phyloP scores from a whole-genome alignment of 2,329 filamentous ascomycete genomes.

The Aspergillus puulaauensis region DNA sequence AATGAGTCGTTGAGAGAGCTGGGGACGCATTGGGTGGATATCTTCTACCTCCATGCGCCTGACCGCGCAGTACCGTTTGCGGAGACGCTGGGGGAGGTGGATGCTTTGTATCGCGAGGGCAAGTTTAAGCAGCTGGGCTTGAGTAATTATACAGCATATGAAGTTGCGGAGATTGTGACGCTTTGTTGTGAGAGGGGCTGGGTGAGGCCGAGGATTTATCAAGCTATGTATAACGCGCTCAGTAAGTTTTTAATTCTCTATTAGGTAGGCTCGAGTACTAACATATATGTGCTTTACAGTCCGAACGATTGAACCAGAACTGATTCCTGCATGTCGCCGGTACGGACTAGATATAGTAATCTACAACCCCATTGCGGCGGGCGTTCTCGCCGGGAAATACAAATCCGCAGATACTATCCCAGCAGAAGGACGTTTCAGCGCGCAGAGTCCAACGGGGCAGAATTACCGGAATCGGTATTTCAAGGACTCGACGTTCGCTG shows the following conservation, averaged over 20 bases:
- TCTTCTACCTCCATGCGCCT: constrained; percentile 10
- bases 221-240: constrained; percentile 7
- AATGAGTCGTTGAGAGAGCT: constrained; percentile 5
- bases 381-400: constrained; percentile 7
- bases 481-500: constrained; percentile 4
- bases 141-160: constrained; percentile 7
- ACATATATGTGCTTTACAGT: not conserved
- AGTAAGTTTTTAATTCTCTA: not conserved
- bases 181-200: constrained; percentile 1
- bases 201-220: constrained; percentile 7
- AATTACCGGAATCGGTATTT: constrained; percentile 9
- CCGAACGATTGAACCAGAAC: constrained; percentile 6
- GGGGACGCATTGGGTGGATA: constrained; percentile 8
- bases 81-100: constrained; percentile 1
- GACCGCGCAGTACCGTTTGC: constrained; percentile 7
- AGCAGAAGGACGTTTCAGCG: constrained; percentile 2
- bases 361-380: constrained; percentile 10
- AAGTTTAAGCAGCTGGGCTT: constrained; percentile 7
- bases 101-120: constrained; percentile 2
- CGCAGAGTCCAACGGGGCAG: not conserved
- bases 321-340: constrained; percentile 8
- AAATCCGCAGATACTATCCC: not conserved
- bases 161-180: constrained; percentile 9
- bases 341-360: constrained; percentile 11
- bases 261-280: not conserved